phyloP scores from a whole-genome alignment of 176 grass and related monocot genomes.

The Otatea glauca region DNA sequence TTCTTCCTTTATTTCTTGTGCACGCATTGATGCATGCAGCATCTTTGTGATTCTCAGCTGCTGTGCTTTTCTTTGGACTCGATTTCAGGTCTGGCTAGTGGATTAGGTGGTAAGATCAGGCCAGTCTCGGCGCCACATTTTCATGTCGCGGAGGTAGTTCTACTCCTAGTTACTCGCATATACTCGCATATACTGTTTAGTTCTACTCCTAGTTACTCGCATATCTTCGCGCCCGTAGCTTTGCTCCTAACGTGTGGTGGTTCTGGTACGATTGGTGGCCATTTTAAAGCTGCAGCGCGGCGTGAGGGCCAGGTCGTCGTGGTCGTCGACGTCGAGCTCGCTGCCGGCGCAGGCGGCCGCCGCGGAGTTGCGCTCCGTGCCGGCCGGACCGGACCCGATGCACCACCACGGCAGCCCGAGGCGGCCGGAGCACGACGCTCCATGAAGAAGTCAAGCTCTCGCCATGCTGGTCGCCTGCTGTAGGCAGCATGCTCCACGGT shows the following conservation, averaged over 20 bases:
- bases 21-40: not conserved
- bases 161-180: not conserved
- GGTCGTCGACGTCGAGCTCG: not conserved
- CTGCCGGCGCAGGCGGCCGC: not conserved
- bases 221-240: not conserved
- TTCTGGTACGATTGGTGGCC: not conserved
- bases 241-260: not conserved
- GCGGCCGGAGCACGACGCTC: conserved; percentile 23
- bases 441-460: not conserved
- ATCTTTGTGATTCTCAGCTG: not conserved
- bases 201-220: not conserved
- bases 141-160: not conserved
- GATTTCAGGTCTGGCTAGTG: not conserved
- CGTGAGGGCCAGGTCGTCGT: not conserved
- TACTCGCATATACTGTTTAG: too few relatives aligned
- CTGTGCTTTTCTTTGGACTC: not conserved
- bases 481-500: too few relatives aligned
- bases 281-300: not conserved
- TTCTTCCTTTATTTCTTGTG: too few relatives aligned
- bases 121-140: not conserved
- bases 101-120: not conserved
- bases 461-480: too few relatives aligned
- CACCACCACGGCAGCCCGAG: conserved; percentile 47
- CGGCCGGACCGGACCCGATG: conserved; percentile 40
- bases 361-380: conserved; percentile 37